Base-by-base conservation (phyloP, 2,329 filamentous ascomycete species). In the Neurospora crassa region DNA sequence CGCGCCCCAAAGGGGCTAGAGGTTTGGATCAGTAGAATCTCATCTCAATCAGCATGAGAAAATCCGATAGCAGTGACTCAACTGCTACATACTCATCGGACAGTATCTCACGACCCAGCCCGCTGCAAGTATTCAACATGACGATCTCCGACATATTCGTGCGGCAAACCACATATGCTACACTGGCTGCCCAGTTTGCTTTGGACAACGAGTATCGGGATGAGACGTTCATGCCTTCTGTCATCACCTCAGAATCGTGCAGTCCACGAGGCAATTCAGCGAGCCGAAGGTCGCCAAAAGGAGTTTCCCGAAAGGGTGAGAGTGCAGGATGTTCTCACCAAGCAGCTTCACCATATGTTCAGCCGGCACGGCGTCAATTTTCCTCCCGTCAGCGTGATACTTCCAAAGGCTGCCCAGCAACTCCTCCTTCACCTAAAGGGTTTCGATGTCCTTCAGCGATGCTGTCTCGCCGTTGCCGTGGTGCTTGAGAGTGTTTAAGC, bases 321-420 rank as follows among this genome's bases (percentile, higher is more conserved):
- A 8, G 69, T 75, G 1, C 74, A 76, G 18, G 67, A 69, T 0
- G 67, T 73, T n/a, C 70, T 75, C 20, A 67, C 69, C 14, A 47
- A 47, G 5, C 37, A 69, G 40, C 73, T 74, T 10, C 16, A 45
- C 14, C 68, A 20, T 12, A 40, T 47, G n/a, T 70, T 72, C 40
- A 67, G 63, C 53, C n/a, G 43, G 71, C 40, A 67, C 11, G 12
- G 69, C 69, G 53, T 3, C 24, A 40, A 42, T 24, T 40, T 10
- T 68, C 69, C 16, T 18, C 40, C 12, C 43, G 59, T 70, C 20
- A 68, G 10, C 63, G 63, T 12, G 3, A 42, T 72, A 11, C 70
- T 76, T n/a, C 40, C 70, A 10, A 72, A 76, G 41, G 74, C 74
- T 1, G 75, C 74, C 12, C 75, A 72, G 63, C 73, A 75, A n/a